Conservation (phyloP, 768 basidiomycete genomes). For the Calocera cornea region DNA sequence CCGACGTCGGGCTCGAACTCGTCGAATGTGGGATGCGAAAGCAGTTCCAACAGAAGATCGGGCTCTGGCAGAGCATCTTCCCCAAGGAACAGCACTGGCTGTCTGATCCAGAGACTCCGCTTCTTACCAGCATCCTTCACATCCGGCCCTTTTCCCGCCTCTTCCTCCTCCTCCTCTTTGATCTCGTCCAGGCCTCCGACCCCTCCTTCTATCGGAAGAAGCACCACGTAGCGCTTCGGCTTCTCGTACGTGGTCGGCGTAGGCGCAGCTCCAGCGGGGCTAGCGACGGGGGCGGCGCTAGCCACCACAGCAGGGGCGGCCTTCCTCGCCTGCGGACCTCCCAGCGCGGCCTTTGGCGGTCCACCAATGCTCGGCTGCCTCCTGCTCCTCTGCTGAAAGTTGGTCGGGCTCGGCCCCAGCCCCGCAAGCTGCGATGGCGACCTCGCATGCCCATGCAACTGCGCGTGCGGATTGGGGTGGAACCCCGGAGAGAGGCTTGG, state of each 20-base stretch:
- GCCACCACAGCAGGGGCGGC: background rate
- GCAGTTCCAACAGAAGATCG: background rate
- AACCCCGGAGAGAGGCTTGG: background rate
- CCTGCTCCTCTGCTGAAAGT: background rate
- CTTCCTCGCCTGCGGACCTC: constrained; percentile 58
- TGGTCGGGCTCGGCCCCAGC: background rate
- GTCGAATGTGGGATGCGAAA: background rate
- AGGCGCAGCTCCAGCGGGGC: constrained; percentile 21
- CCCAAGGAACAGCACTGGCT: constrained; percentile 43
- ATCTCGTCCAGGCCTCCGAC: background rate
- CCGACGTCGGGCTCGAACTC: constrained; percentile 36
- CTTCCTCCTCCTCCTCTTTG: constrained; percentile 18
- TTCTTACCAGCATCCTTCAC: constrained; percentile 41
- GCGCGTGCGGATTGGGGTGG: background rate
- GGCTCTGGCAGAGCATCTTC: constrained; percentile 39
- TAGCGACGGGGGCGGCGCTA: constrained; percentile 29
- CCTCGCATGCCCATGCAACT: background rate
- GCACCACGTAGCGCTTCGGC: constrained; percentile 54
- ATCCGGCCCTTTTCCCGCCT: constrained; percentile 24
- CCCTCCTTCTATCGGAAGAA: constrained; percentile 54
- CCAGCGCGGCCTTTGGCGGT: constrained; percentile 75
- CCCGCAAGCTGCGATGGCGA: background rate
- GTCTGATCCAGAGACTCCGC: constrained; percentile 1
- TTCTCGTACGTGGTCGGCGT: constrained; percentile 26
- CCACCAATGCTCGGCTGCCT: constrained; percentile 48